Evolutionary conservation across 129 eudicot genomes (phyloP), one percentile per base, ranked within the genome.

Genomic region (Heracleum sosnowskyi): DNA sequence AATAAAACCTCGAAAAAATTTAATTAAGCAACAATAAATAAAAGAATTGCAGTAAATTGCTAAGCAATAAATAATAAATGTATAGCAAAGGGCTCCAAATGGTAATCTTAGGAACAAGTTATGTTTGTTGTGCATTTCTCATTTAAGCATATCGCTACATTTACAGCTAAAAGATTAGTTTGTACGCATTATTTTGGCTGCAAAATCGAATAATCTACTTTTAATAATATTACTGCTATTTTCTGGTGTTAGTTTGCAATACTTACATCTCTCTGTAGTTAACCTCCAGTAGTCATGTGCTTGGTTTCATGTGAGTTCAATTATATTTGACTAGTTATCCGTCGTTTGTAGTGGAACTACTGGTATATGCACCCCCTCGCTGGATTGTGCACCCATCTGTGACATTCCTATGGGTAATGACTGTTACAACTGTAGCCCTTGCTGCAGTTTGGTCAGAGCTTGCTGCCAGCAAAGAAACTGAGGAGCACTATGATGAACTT

Each of bases 391-490:
- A 93, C 77, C 81, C 83, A 77, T 83, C 93, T 53, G 96, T 87
- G 75, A 82, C 79, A 36, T 84, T 88, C 77, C 78, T 93, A 78
- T 88, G 92, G 96, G 28, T 93, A 82, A 90, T 93, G 85, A 84
- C 98, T 41, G 92, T 93, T 79, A 92, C 84, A 49, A 88, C 96
- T 68, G 82, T 93, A 51, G 79, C 86, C 40, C 76, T 80, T 78
- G 93, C 98, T 34, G 79, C 93, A 78, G 84, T 83, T 81, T 93
- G 98, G 98, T 81, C 92, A 69, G 91, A 89, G 42, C 60, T 88
- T 73, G 85, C 86, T 70, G 86, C 84, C 84, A 55, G 74, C 66
- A 82, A 86, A 69, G 73, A 78, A 76, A 90, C 62, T 82, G 89
- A 84, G 74, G 91, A 85, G 69, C 88, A 68, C 51, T 89, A 87